A percentile compares a stretch with the other conserved stretches of the same genome.
These are phyloP conservation scores for Aspergillus tanneri DNA, from an alignment of 2,329 filamentous ascomycete species.

Conservation along the genomic window DNA sequence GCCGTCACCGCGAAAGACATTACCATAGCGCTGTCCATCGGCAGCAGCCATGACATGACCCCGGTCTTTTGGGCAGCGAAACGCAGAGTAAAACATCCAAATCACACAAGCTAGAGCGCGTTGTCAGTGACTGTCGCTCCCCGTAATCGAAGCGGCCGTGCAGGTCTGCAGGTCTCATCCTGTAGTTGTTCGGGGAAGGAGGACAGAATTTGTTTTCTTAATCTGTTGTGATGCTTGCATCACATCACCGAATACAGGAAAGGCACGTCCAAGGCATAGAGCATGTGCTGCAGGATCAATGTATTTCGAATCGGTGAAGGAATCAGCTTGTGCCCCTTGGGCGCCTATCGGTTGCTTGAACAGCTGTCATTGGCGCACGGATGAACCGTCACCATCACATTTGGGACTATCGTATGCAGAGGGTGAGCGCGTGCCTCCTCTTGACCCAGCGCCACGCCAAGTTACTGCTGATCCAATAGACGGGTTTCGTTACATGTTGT, in stretches of 20 bases:
- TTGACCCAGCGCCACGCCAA: slow-evolving; percentile 18
- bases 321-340: slow-evolving; percentile 17
- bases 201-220: background rate
- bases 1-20: slow-evolving; percentile 25
- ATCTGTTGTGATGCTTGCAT: background rate
- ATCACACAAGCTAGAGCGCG: slow-evolving; percentile 11
- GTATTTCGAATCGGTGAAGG: slow-evolving; percentile 12
- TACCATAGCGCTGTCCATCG: slow-evolving; percentile 18
- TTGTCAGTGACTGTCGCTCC: slow-evolving; percentile 5
- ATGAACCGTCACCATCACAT: slow-evolving; percentile 17
- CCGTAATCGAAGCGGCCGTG: background rate
- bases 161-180: background rate
- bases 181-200: background rate
- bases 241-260: slow-evolving; percentile 6
- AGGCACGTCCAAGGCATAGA: slow-evolving; percentile 1
- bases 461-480: slow-evolving; percentile 16
- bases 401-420: slow-evolving; percentile 19
- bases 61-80: slow-evolving; percentile 33
- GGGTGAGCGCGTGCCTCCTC: slow-evolving; percentile 21
- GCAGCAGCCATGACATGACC: slow-evolving; percentile 17
- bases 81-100: slow-evolving; percentile 19
- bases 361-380: slow-evolving; percentile 22
- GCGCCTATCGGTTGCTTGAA: slow-evolving; percentile 18
- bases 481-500: slow-evolving; percentile 5
- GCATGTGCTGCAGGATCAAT: slow-evolving; percentile 11